Percentiles rank a stretch among this genome's conserved stretches.
These are phyloP conservation scores for Cucurbita maxima DNA, from an alignment of 306 rosid genomes.

Conservation along the genomic window DNA sequence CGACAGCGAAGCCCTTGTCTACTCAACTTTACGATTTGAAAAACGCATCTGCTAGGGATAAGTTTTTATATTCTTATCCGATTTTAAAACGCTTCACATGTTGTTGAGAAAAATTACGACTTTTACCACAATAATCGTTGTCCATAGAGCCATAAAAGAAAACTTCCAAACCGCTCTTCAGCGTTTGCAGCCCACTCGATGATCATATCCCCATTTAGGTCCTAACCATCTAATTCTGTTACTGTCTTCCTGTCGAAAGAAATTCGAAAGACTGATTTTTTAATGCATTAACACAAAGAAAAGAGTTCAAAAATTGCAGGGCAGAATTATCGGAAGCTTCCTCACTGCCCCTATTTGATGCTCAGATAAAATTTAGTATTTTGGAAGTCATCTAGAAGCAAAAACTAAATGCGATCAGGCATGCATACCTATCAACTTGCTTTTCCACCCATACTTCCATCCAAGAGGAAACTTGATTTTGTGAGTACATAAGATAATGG, in stretches of 20 bases:
- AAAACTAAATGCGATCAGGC: background rate
- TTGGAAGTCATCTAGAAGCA: conserved; percentile 84
- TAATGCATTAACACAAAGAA: background rate
- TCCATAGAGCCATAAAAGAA: background rate
- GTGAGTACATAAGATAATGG: conserved; percentile 86
- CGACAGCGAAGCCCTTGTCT: no score
- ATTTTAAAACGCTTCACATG: no score
- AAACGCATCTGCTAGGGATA: no score
- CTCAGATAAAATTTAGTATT: conserved; percentile 80
- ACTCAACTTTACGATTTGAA: no score
- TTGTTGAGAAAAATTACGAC: background rate
- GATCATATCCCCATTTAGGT: background rate
- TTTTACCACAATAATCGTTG: background rate
- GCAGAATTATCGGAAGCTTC: background rate
- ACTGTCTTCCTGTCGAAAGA: background rate
- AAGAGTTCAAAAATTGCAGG: background rate
- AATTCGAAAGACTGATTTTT: background rate
- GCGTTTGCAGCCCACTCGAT: background rate
- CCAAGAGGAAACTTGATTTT: conserved; percentile 76
- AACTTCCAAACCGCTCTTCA: background rate
- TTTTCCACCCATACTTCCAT: conserved; percentile 90
- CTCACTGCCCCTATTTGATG: conserved; percentile 21
- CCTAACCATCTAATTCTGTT: no score
- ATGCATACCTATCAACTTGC: conserved; percentile 41
- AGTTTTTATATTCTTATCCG: no score